Percentiles rank a stretch among this genome's conserved stretches.
Evolutionary conservation across 2,329 filamentous ascomycete genomes (phyloP).

Genomic region (Exophiala viscosa): DNA sequence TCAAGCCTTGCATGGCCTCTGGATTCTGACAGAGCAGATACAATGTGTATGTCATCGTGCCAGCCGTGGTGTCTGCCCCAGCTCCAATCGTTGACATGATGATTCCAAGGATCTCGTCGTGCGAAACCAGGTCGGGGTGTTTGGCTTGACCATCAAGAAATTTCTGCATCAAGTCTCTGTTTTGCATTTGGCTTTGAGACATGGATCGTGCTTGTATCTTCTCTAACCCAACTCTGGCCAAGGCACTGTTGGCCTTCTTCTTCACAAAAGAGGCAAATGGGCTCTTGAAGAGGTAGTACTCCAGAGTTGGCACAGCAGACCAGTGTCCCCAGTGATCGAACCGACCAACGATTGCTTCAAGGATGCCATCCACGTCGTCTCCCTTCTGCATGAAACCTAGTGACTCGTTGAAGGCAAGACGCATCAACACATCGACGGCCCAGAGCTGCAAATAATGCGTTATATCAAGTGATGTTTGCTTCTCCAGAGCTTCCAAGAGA

Average conservation of each 20-base stretch:
- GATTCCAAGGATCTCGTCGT: conserved; percentile 10
- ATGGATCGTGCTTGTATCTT: conserved; percentile 59
- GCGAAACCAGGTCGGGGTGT: conserved; percentile 6
- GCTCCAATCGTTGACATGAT: conserved; percentile 49
- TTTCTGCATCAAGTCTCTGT: conserved; percentile 15
- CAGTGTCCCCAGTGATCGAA: conserved; percentile 14
- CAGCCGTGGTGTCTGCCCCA: conserved; percentile 74
- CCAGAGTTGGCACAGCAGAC: conserved; percentile 6
- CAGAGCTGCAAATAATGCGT: conserved; percentile 68
- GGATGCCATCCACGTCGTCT: conserved; percentile 59
- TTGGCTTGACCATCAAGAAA: conserved; percentile 13
- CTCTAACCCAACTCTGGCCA: conserved; percentile 64
- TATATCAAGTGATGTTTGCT: conserved; percentile 10
- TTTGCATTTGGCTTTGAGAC: conserved; percentile 57
- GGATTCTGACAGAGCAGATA: conserved; percentile 30
- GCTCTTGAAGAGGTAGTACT: conserved; percentile 64
- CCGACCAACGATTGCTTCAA: conserved; percentile 6
- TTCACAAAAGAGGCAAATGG: conserved; percentile 57
- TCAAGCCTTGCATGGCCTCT: conserved; percentile 23
- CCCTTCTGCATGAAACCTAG: conserved; percentile 71
- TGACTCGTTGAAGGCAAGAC: conserved; percentile 52
- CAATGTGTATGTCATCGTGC: conserved; percentile 55
- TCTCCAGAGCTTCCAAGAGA: conserved; percentile 1
- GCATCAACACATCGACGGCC: conserved; percentile 66
- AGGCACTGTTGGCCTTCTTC: conserved; percentile 62